These are phyloP conservation scores for Aureobasidium lini DNA, from an alignment of 2,329 filamentous ascomycete genomes.

Conservation along the genomic window DNA sequence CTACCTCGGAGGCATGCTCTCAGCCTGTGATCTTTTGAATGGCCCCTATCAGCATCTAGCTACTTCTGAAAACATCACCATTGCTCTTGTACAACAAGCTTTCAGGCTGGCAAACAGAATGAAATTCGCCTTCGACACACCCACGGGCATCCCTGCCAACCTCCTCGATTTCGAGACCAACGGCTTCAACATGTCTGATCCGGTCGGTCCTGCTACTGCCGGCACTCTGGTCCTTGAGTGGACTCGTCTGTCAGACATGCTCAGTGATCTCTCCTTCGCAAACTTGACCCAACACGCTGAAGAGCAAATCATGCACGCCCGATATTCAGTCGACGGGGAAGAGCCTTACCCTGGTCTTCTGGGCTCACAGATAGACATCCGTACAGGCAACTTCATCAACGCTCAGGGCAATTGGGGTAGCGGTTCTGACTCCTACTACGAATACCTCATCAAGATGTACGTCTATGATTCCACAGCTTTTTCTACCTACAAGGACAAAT, in stretches of 20 bases:
- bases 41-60: conserved; percentile 43
- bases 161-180: conserved; percentile 51
- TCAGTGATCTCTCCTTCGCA: conserved; percentile 59
- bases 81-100: conserved; percentile 59
- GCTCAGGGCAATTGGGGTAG: conserved; percentile 67
- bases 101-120: conserved; percentile 62
- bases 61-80: conserved; percentile 38
- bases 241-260: conserved; percentile 71
- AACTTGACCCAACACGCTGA: conserved; percentile 60
- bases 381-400: conserved; percentile 60
- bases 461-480: conserved; percentile 65
- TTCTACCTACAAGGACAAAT: conserved; percentile 58
- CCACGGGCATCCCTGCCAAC: conserved; percentile 67
- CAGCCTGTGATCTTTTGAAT: conserved; percentile 65
- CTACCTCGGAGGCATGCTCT: conserved; percentile 73
- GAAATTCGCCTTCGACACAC: conserved; percentile 70
- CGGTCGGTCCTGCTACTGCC: conserved; percentile 67
- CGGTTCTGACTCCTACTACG: conserved; percentile 74
- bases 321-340: conserved; percentile 21
- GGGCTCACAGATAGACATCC: conserved; percentile 58
- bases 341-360: conserved; percentile 74
- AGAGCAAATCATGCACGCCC: conserved; percentile 59
- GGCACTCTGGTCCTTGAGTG: conserved; percentile 79
- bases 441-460: conserved; percentile 89
- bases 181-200: conserved; percentile 40